Evolutionary conservation across 257 asterid genomes (phyloP).

Genomic region (Lycium ferocissimum): DNA sequence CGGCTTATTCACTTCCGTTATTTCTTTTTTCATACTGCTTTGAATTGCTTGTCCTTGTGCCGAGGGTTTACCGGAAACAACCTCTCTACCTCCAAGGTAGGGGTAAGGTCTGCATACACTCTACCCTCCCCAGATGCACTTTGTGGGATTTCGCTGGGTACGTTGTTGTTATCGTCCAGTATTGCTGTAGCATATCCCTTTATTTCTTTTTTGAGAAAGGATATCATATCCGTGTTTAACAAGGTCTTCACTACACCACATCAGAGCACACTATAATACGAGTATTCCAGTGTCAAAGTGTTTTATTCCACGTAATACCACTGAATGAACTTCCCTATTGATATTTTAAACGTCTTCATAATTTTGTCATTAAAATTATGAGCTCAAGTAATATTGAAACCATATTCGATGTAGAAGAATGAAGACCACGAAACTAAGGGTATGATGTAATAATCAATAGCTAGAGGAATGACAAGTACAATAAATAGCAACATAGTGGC

Average conservation of each 20-base stretch:
- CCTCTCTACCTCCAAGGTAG: too few species aligned
- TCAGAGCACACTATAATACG: background rate
- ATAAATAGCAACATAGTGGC: background rate
- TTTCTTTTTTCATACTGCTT: too few species aligned
- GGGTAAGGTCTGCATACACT: too few species aligned
- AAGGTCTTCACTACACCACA: background rate
- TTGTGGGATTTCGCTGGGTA: too few species aligned
- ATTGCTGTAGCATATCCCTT: background rate
- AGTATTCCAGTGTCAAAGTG: constrained; percentile 19
- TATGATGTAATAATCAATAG: background rate
- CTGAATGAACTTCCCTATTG: background rate
- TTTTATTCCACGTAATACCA: background rate
- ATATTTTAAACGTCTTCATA: background rate
- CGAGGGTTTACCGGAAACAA: too few species aligned
- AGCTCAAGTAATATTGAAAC: background rate
- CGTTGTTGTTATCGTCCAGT: background rate
- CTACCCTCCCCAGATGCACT: too few species aligned
- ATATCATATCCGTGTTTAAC: constrained; percentile 20
- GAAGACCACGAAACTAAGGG: background rate
- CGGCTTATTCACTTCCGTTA: too few species aligned
- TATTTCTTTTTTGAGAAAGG: background rate
- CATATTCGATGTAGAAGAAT: constrained; percentile 8
- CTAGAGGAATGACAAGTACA: constrained; percentile 22
- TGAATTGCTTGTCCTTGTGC: too few species aligned
- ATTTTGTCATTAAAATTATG: background rate